Evolutionary conservation across 2,329 filamentous ascomycete genomes (phyloP).

Genomic region (Endoconidiophora laricicola): DNA sequence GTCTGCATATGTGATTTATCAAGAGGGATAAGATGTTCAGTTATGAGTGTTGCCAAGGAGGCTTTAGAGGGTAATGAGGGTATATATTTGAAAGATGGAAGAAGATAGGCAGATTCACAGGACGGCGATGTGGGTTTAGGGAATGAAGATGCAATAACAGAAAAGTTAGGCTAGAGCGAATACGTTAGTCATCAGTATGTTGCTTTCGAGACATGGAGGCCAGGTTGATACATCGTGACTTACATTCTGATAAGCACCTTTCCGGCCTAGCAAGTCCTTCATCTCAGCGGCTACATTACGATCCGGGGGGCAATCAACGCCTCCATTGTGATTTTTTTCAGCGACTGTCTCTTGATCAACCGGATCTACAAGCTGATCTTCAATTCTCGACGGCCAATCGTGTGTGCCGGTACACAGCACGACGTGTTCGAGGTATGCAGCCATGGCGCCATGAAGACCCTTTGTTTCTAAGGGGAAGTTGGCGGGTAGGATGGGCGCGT

Average conservation of each 20-base stretch:
- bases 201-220: not conserved
- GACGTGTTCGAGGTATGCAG: constrained; percentile 65
- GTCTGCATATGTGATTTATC: not conserved
- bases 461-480: constrained; percentile 53
- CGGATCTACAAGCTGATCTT: constrained; percentile 30
- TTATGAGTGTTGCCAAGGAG: constrained; percentile 27
- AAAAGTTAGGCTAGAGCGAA: constrained; percentile 56
- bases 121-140: constrained; percentile 17
- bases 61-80: constrained; percentile 49
- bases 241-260: constrained; percentile 51
- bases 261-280: constrained; percentile 50
- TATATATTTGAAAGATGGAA: constrained; percentile 72
- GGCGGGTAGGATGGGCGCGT: constrained; percentile 44
- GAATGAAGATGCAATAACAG: constrained; percentile 63
- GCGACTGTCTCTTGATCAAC: constrained; percentile 19
- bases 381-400: constrained; percentile 73
- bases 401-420: constrained; percentile 63
- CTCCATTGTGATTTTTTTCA: not conserved
- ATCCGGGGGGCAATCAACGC: not conserved
- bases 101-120: constrained; percentile 47
- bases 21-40: constrained; percentile 2
- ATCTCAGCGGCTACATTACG: constrained; percentile 51
- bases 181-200: not conserved
- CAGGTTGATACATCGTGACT: constrained; percentile 16
- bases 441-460: constrained; percentile 39